Evolutionary conservation across 176 grass and related monocot genomes (phyloP), one percentile per base, ranked within the genome.

Genomic region (Echinochloa phyllopogon): DNA sequence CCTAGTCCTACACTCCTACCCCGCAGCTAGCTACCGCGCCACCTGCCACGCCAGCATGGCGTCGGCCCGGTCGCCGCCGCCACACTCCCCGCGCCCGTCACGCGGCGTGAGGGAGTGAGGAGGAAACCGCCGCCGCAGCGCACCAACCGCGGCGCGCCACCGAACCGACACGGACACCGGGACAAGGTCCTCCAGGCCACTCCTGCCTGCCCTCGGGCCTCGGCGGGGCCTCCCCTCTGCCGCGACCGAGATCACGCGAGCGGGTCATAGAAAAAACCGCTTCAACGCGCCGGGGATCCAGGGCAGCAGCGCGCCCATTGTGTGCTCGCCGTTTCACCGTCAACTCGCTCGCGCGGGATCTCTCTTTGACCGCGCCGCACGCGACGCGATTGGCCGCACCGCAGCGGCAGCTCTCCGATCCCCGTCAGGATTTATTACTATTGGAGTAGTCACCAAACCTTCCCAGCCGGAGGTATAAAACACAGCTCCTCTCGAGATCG

Each of bases 361-460:
- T 39, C 25, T 37, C 38, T 74, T 85, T 89, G 76, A 85, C 87
- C 67, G 50, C 78, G 78, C 64, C 87, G 41, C 75, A 58, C 58
- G 76, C 75, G 48, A 79, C n/a, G n/a, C n/a, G n/a, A n/a, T 65
- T 53, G 25, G 20, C 67, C 20, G 20, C 2, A 6, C 67, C 20
- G 20, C 2, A 6, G 52, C 49, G 3, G 47, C 56, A 6, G 86
- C 24, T 79, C 66, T 25, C 50, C 49, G 16, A 12, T 48, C 67
- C 6, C 6, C 69, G 59, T 74, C 86, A 23, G 12, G 27, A 60
- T 48, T 76, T 57, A 58, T 52, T 63, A 8, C 13, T 12, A n/a
- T 33, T 33, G 29, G n/a, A n/a, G n/a, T 58, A 25, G 17, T 33
- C 74, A 73, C 75, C 67, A 40, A 75, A 53, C 69, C 59, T 27